Percentiles rank a stretch among this genome's conserved stretches.
Evolutionary conservation across 371 early-diverging fungal species (phyloP).

Genomic region (Mortierella sp.): DNA sequence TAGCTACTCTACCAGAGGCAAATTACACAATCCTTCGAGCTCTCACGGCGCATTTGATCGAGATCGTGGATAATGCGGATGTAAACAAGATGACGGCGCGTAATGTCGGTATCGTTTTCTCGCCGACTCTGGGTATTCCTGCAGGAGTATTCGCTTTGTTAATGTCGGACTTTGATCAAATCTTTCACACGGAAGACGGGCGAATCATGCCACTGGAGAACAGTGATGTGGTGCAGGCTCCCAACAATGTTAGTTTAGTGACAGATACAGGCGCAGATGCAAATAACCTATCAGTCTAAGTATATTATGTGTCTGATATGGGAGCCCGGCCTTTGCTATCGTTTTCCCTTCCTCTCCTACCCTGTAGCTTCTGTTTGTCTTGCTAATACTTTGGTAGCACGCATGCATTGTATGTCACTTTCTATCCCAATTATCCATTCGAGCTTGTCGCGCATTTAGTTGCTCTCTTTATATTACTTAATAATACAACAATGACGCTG

Average conservation of each 20-base stretch:
- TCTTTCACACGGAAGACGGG: constrained; percentile 80
- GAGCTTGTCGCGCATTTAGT: no score
- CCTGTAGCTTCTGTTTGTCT: no score
- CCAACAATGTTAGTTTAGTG: neutral
- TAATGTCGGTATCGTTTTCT: constrained; percentile 95
- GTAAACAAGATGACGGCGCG: constrained; percentile 95
- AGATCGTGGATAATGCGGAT: constrained; percentile 84
- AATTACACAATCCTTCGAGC: constrained; percentile 91
- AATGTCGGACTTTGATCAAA: constrained; percentile 88
- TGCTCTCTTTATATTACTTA: no score
- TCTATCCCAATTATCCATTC: neutral
- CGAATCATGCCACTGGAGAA: constrained; percentile 56
- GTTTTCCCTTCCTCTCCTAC: neutral
- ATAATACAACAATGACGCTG: no score
- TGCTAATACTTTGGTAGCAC: no score
- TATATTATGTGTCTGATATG: neutral
- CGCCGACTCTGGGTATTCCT: constrained; percentile 94
- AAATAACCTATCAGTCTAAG: neutral
- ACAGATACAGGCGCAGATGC: neutral
- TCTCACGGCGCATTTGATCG: constrained; percentile 89
- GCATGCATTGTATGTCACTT: neutral
- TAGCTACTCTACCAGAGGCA: constrained; percentile 82
- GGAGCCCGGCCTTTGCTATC: neutral
- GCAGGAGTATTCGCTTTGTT: constrained; percentile 90
- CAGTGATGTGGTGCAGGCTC: constrained; percentile 14